Conservation (phyloP, 164 flowering plant genomes). For the Euptelea pleiosperma region DNA sequence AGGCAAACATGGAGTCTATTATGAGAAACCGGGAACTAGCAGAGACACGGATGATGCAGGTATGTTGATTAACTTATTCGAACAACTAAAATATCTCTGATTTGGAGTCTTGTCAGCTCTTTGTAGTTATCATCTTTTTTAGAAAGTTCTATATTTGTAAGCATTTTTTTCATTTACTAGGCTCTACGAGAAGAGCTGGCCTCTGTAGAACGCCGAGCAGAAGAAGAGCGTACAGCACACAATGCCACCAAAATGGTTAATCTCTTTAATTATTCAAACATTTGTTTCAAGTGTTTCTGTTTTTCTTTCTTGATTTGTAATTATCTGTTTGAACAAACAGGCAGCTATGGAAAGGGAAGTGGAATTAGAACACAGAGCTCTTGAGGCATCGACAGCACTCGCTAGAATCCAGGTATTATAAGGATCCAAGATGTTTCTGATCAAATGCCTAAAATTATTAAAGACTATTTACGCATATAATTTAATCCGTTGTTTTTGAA, state of each 20-base stretch:
- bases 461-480: too few species aligned
- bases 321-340: constrained; percentile 35
- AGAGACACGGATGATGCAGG: constrained; percentile 98
- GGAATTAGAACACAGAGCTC: constrained; percentile 85
- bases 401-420: constrained; percentile 80
- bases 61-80: constrained; percentile 18
- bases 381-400: constrained; percentile 87
- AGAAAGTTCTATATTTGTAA: constrained; percentile 7
- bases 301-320: constrained; percentile 4
- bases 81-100: neutral
- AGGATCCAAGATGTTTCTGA: constrained; percentile 10
- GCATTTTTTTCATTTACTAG: constrained; percentile 32
- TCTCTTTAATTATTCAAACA: constrained; percentile 1
- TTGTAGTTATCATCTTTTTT: neutral
- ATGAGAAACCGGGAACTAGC: constrained; percentile 93
- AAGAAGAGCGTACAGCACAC: constrained; percentile 94
- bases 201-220: constrained; percentile 82
- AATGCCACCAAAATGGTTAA: constrained; percentile 87
- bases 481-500: too few species aligned
- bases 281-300: constrained; percentile 1
- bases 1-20: constrained; percentile 90
- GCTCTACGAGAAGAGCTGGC: constrained; percentile 93
- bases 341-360: constrained; percentile 97
- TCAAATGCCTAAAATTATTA: too few species aligned
- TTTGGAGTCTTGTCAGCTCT: constrained; percentile 3